Conservation (phyloP, 305 asterid species). For the Rubia balearica region DNA sequence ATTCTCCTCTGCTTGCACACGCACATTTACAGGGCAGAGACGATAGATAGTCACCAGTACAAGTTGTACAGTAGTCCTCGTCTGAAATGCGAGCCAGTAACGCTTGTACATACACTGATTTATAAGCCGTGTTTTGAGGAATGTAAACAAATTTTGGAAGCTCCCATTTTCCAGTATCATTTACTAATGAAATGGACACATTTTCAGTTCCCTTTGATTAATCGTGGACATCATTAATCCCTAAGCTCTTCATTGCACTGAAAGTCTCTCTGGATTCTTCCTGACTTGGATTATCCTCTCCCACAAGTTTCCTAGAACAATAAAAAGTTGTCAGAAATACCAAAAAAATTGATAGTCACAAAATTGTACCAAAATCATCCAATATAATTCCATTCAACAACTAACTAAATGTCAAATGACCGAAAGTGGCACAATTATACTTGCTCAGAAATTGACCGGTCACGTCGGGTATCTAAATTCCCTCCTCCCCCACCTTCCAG, state of each 20-base stretch:
- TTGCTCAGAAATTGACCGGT: too few species aligned
- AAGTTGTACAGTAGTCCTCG: slow-evolving; percentile 54
- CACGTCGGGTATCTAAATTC: too few species aligned
- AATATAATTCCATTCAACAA: neutral
- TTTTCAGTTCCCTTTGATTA: slow-evolving; percentile 56
- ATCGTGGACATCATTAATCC: slow-evolving; percentile 25
- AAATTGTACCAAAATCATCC: neutral
- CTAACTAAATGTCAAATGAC: neutral
- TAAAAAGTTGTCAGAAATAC: too few species aligned
- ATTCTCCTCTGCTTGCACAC: slow-evolving; percentile 64
- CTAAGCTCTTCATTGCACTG: slow-evolving; percentile 41
- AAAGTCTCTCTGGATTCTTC: slow-evolving; percentile 23
- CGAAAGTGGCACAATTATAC: neutral
- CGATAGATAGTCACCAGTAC: slow-evolving; percentile 52
- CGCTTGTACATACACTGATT: slow-evolving; percentile 41
- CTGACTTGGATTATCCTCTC: neutral
- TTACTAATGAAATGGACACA: slow-evolving; percentile 45
- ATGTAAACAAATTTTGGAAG: slow-evolving; percentile 39
- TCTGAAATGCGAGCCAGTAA: slow-evolving; percentile 60
- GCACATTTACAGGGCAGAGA: slow-evolving; percentile 66
- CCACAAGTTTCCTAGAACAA: neutral
- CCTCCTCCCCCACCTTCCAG: too few species aligned
- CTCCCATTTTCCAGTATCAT: slow-evolving; percentile 38
- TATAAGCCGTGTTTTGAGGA: slow-evolving; percentile 35
- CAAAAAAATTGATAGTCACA: too few species aligned